These are phyloP conservation scores for Wickerhamomyces canadensis DNA, from an alignment of 805 yeast genomes.

Conservation along the genomic window DNA sequence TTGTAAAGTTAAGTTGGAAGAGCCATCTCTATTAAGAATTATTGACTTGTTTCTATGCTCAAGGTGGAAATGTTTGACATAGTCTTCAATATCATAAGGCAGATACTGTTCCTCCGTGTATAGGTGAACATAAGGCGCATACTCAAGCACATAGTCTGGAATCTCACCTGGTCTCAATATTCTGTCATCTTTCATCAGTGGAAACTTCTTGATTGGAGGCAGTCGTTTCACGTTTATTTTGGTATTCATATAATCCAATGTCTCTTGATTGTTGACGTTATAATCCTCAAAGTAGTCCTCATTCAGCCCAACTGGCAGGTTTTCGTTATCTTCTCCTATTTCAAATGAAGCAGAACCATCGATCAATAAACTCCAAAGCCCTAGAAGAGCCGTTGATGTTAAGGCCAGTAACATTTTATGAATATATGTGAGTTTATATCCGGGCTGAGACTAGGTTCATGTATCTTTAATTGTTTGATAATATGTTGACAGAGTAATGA, in stretches of 20 bases:
- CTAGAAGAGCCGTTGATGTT: too few species aligned
- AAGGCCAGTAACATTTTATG: too few species aligned
- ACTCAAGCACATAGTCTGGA: constrained; percentile 57
- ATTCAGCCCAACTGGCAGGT: constrained; percentile 3
- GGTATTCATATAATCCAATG: constrained; percentile 4
- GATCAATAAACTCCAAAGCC: too few species aligned
- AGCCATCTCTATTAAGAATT: constrained; percentile 23
- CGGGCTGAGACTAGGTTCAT: too few species aligned
- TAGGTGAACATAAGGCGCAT: constrained; percentile 75
- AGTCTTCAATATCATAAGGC: constrained; percentile 76
- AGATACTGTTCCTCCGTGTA: constrained; percentile 85
- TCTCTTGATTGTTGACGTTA: constrained; percentile 5
- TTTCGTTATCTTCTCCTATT: neutral
- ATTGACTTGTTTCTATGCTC: constrained; percentile 44
- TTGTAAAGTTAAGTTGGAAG: constrained; percentile 26
- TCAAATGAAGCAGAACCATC: neutral
- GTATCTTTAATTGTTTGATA: too few species aligned
- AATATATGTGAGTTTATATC: too few species aligned
- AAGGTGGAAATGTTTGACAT: constrained; percentile 59
- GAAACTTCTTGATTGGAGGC: constrained; percentile 33
- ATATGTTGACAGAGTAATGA: too few species aligned
- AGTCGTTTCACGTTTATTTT: constrained; percentile 16
- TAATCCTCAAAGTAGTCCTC: constrained; percentile 14
- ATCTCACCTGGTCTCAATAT: constrained; percentile 47
- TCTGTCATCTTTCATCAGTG: constrained; percentile 26